Evolutionary conservation across 2,329 filamentous ascomycete species (phyloP).

Genomic region (Knufia petricola): DNA sequence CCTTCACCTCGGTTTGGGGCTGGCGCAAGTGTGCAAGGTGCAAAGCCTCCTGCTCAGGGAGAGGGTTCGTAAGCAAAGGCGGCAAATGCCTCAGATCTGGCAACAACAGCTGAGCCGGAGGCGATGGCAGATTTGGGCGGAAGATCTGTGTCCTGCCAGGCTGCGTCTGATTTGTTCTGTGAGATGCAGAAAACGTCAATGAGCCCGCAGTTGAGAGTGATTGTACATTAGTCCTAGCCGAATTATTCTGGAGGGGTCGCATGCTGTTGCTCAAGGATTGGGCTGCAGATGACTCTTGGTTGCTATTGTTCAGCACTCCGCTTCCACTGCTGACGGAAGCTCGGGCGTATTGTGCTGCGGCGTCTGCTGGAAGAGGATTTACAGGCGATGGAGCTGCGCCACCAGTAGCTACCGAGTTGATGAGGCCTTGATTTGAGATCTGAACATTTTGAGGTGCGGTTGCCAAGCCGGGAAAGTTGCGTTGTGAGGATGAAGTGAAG

Average conservation of each 20-base stretch:
- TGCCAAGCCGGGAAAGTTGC: not conserved
- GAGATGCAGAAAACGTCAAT: not conserved
- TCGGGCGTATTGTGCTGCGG: not conserved
- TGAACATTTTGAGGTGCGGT: not conserved
- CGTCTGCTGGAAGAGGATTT: constrained; percentile 31
- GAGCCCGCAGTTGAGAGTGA: not conserved
- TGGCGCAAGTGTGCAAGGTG: constrained; percentile 51
- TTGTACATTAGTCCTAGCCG: not conserved
- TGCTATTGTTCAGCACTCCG: not conserved
- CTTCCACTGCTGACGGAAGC: not conserved
- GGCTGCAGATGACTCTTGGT: not conserved
- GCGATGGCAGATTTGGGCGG: not conserved
- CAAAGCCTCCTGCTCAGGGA: constrained; percentile 41
- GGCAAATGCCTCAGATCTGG: not conserved
- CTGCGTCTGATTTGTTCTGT: not conserved
- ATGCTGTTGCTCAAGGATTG: not conserved
- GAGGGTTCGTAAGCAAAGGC: constrained; percentile 24
- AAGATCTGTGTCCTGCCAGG: not conserved
- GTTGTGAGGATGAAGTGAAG: not conserved
- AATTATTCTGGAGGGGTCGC: not conserved
- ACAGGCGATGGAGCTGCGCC: not conserved
- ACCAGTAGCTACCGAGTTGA: not conserved
- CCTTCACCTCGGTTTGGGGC: constrained; percentile 34
- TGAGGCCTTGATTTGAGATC: not conserved
- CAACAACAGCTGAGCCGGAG: not conserved